Conservation (phyloP, 306 rosid species). For the Quercus berberidifolia region DNA sequence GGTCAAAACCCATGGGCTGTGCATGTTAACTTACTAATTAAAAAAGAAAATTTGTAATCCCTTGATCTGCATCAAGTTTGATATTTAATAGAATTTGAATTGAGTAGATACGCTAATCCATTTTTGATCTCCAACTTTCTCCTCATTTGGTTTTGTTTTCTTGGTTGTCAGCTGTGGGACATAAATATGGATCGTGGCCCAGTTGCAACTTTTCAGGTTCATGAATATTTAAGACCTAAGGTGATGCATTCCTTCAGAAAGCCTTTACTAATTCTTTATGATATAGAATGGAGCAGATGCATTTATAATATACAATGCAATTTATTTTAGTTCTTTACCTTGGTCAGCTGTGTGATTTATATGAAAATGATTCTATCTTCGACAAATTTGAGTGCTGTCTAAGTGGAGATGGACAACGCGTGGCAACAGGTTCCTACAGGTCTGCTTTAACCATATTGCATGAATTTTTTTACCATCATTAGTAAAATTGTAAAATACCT, state of each 20-base stretch:
- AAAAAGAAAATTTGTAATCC: background rate
- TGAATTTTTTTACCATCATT: background rate
- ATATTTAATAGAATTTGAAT: background rate
- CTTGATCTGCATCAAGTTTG: background rate
- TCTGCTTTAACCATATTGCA: constrained; percentile 16
- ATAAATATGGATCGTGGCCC: constrained; percentile 65
- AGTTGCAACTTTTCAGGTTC: constrained; percentile 53
- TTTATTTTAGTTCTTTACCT: constrained; percentile 13
- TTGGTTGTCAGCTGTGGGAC: constrained; percentile 48
- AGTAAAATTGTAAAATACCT: background rate
- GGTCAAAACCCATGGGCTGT: too few relatives aligned
- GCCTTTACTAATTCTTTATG: background rate
- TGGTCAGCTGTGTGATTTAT: constrained; percentile 84
- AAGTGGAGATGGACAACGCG: constrained; percentile 85
- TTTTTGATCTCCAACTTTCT: constrained; percentile 3
- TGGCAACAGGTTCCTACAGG: constrained; percentile 99
- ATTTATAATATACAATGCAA: background rate
- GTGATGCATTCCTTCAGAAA: constrained; percentile 31
- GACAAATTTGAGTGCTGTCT: constrained; percentile 97
- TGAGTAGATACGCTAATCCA: background rate
- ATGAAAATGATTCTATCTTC: constrained; percentile 93
- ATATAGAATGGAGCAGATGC: background rate
- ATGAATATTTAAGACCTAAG: constrained; percentile 92
- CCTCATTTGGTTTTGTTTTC: background rate
- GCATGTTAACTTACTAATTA: too few relatives aligned